A percentile compares a stretch with the other conserved stretches of the same genome.
Evolutionary conservation across 1,284 basidiomycete species (phyloP).

Genomic region (Phenoliferia sp.): DNA sequence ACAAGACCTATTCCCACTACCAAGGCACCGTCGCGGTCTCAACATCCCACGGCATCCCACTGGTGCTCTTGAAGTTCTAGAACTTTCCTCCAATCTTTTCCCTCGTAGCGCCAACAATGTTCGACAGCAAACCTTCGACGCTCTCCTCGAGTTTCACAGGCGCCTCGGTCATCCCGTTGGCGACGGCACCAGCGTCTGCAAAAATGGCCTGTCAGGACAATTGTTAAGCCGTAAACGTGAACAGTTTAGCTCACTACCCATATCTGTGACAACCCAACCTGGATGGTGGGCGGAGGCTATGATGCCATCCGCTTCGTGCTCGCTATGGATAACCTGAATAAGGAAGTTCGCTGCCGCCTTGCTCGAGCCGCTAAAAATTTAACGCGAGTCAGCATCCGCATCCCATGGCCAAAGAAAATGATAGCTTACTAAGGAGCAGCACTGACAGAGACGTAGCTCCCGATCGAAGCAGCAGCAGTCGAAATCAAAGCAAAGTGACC

Average conservation of each 20-base stretch:
- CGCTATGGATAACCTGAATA: neutral
- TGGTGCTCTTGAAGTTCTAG: neutral
- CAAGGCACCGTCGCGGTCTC: too few relatives aligned
- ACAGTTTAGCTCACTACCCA: neutral
- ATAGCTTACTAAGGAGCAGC: neutral
- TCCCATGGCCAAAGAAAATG: neutral
- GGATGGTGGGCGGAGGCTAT: neutral
- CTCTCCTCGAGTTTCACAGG: conserved; percentile 5
- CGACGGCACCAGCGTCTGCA: neutral
- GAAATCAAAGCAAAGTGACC: conserved; percentile 17
- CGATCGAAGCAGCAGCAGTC: conserved; percentile 1
- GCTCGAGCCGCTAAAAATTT: neutral
- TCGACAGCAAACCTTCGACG: neutral
- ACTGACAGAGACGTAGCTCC: neutral
- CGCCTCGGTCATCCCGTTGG: neutral
- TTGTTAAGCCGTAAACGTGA: too few relatives aligned
- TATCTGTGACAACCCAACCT: conserved; percentile 3
- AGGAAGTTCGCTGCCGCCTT: conserved; percentile 8
- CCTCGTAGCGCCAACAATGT: neutral
- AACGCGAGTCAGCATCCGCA: neutral
- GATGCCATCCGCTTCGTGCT: conserved; percentile 1
- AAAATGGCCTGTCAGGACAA: neutral
- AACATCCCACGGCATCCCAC: neutral
- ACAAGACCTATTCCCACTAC: too few relatives aligned
- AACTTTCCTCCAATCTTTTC: conserved; percentile 1